Evolutionary conservation across 225 moss, liverwort and hornwort genomes (phyloP).

Genomic region (Bryum argenteum): DNA sequence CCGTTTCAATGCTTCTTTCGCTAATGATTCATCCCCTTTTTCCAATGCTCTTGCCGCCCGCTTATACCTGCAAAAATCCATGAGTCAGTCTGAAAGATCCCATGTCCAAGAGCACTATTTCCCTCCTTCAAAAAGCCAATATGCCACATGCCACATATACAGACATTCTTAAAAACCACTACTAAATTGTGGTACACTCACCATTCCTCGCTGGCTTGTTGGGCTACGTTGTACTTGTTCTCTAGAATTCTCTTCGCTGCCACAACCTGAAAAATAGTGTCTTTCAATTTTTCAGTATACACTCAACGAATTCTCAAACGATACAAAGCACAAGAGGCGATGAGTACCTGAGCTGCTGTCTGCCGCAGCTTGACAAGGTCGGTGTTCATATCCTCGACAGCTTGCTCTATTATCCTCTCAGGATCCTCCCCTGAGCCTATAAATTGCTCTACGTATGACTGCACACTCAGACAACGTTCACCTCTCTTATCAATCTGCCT

Average conservation of each 20-base stretch:
- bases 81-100: neutral
- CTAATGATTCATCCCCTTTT: constrained; percentile 54
- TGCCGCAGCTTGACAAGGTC: constrained; percentile 61
- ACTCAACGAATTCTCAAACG: too few species aligned
- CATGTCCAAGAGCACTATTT: constrained; percentile 1
- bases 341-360: constrained; percentile 50
- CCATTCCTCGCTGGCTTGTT: constrained; percentile 52
- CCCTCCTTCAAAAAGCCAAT: neutral
- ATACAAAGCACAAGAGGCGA: neutral
- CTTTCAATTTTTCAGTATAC: neutral
- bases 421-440: constrained; percentile 56
- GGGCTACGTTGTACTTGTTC: constrained; percentile 51
- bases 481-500: neutral
- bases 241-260: constrained; percentile 56
- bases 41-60: constrained; percentile 54
- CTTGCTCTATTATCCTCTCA: constrained; percentile 63
- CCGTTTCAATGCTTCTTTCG: constrained; percentile 58
- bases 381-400: constrained; percentile 51
- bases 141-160: neutral
- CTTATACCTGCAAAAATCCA: constrained; percentile 49
- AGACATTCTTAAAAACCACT: too few species aligned
- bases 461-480: constrained; percentile 29
- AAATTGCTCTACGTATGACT: constrained; percentile 58
- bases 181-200: neutral
- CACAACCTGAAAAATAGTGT: constrained; percentile 43